Percentiles rank a stretch among this genome's conserved stretches.
Evolutionary conservation across 2,329 filamentous ascomycete genomes (phyloP).

Genomic region (Fusarium subtropicale): DNA sequence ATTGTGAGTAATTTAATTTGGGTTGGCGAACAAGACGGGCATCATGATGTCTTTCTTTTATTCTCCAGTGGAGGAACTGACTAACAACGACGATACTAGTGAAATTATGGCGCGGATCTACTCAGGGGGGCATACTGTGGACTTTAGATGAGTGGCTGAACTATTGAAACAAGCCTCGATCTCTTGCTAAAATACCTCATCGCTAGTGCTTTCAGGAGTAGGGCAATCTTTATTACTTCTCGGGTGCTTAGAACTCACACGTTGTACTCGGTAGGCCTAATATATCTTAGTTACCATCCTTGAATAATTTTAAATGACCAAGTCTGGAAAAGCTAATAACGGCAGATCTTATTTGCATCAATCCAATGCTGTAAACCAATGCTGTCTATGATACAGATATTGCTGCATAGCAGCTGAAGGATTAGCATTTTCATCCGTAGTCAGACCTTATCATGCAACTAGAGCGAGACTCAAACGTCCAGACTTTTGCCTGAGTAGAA

Average conservation of each 20-base stretch:
- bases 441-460: no score
- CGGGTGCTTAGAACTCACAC: no score
- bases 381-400: no score
- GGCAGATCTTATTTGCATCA: accelerated
- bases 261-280: no score
- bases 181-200: not conserved
- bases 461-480: no score
- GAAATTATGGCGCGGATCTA: no score
- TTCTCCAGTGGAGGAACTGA: not conserved
- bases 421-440: no score
- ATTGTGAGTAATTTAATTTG: not conserved
- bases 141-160: not conserved
- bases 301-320: not conserved
- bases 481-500: no score
- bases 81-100: not conserved
- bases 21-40: accelerated
- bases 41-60: not conserved
- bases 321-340: not conserved
- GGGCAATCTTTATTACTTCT: accelerated
- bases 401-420: no score
- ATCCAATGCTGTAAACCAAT: no score
- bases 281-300: not conserved
- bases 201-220: no score
- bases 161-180: not conserved
- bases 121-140: no score